These are phyloP conservation scores for Adansonia rubrostipa DNA, from an alignment of 441 rosid genomes.

Conservation along the genomic window DNA sequence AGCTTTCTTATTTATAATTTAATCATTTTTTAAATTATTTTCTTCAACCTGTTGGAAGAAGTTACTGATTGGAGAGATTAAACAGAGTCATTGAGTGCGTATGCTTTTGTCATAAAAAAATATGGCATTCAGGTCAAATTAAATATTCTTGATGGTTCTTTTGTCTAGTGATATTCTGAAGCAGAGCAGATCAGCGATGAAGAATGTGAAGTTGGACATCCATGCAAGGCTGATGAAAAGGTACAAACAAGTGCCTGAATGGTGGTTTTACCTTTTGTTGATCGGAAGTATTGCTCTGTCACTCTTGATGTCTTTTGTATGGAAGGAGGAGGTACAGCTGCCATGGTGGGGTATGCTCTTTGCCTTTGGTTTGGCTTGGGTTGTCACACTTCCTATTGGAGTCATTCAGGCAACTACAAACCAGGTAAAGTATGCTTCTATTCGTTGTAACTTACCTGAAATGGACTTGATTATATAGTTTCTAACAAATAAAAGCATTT, in stretches of 20 bases:
- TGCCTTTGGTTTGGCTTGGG: constrained; percentile 81
- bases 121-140: neutral
- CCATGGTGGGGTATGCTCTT: constrained; percentile 99
- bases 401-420: constrained; percentile 99
- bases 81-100: neutral
- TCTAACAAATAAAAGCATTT: neutral
- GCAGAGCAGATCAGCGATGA: constrained; percentile 82
- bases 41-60: too few relatives aligned
- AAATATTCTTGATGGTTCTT: constrained; percentile 22
- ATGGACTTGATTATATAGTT: neutral
- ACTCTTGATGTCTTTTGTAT: constrained; percentile 74
- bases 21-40: too few relatives aligned
- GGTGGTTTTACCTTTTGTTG: constrained; percentile 79
- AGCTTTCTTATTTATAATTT: too few relatives aligned
- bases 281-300: constrained; percentile 65
- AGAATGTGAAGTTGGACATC: constrained; percentile 71
- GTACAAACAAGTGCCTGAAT: constrained; percentile 88
- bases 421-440: constrained; percentile 54
- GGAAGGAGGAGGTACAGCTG: constrained; percentile 77
- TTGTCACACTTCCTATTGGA: constrained; percentile 98
- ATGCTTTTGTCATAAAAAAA: neutral
- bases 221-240: constrained; percentile 76
- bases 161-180: constrained; percentile 74
- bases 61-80: neutral
- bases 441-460: neutral